These are phyloP conservation scores for Populus alba DNA, from an alignment of 345 rosid species.

Conservation along the genomic window DNA sequence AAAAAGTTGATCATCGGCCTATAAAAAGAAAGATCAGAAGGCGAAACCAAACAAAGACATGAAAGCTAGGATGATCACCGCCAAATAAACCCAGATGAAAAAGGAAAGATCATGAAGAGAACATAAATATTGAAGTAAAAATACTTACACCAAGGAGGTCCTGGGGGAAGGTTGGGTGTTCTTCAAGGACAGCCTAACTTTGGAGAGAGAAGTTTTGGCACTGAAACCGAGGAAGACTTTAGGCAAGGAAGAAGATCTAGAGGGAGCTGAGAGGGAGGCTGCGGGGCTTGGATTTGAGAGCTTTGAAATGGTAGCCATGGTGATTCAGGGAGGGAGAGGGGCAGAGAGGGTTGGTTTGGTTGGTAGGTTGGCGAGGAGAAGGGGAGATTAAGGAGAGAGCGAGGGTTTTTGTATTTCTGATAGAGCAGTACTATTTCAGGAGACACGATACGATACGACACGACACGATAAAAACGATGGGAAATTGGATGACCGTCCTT, in stretches of 20 bases:
- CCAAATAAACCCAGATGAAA: not conserved
- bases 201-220: slow-evolving; percentile 27
- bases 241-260: slow-evolving; percentile 41
- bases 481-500: not conserved
- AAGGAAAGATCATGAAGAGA: not conserved
- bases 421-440: too few relatives aligned
- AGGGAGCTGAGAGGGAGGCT: slow-evolving; percentile 28
- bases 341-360: not conserved
- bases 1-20: not conserved
- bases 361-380: slow-evolving; percentile 10
- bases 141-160: slow-evolving; percentile 56
- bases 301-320: slow-evolving; percentile 82
- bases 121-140: not conserved
- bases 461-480: not conserved
- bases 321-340: not conserved
- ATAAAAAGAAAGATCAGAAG: not conserved
- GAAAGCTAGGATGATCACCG: not conserved
- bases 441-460: not conserved
- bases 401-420: not conserved
- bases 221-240: slow-evolving; percentile 40
- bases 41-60: not conserved
- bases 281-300: slow-evolving; percentile 46
- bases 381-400: too few relatives aligned
- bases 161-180: slow-evolving; percentile 21
- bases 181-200: slow-evolving; percentile 41